Conservation (phyloP, 108 stramenopile genomes). For the Skeletonema potamos region DNA sequence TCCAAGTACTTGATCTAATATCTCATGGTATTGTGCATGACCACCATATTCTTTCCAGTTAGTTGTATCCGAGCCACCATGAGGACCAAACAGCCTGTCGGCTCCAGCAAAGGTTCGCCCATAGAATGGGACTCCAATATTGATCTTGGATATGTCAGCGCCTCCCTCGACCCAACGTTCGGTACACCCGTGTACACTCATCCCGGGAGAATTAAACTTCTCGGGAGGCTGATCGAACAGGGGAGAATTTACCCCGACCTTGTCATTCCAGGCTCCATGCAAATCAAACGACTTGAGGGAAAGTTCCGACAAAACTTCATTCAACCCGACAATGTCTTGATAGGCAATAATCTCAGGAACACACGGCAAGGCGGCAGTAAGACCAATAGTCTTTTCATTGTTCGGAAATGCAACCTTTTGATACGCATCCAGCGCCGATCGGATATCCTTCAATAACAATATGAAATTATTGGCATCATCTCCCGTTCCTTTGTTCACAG, state of each 20-base stretch:
- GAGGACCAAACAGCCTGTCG: conserved; percentile 23
- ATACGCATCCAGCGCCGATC: conserved; percentile 27
- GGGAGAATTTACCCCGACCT: conserved; percentile 41
- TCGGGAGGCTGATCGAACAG: conserved; percentile 25
- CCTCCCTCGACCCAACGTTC: conserved; percentile 34
- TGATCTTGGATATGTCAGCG: conserved; percentile 19
- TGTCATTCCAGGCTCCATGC: conserved; percentile 34
- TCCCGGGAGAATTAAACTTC: conserved; percentile 32
- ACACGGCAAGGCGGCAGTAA: conserved; percentile 47
- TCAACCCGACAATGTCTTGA: conserved; percentile 30
- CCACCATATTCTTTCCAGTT: conserved; percentile 45
- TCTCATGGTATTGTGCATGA: conserved; percentile 36
- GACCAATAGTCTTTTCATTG: conserved; percentile 28
- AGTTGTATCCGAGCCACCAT: conserved; percentile 27
- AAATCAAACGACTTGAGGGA: conserved; percentile 49
- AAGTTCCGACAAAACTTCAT: conserved; percentile 22
- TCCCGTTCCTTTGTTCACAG: conserved; percentile 32
- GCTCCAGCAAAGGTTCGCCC: conserved; percentile 37
- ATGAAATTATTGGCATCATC: conserved; percentile 36
- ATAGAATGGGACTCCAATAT: conserved; percentile 44
- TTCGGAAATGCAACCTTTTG: conserved; percentile 24
- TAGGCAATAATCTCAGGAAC: conserved; percentile 27
- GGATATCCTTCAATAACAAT: conserved; percentile 14
- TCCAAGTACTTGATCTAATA: conserved; percentile 32
- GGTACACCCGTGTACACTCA: conserved; percentile 27